Evolutionary conservation across 345 rosid species (phyloP), one percentile per base, ranked within the genome.

Genomic region (Salix exigua): DNA sequence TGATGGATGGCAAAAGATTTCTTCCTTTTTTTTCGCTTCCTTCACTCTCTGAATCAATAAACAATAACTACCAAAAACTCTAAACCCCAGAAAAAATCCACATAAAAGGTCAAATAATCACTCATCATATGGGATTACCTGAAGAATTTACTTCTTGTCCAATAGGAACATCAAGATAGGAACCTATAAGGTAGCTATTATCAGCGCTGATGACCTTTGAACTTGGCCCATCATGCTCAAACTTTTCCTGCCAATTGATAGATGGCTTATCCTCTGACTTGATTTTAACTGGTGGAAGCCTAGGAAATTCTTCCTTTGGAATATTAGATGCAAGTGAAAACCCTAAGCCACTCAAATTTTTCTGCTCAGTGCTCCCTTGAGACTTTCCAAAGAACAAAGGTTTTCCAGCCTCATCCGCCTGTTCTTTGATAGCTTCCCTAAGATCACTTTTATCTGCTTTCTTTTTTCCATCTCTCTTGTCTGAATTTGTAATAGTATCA

Each of bases 221-320:
- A 7, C 89, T 87, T 70, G 87, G 74, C 66, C 87, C 88, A 88
- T 91, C 94, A 60, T 72, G 91, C 71, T 92, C 98, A 83, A 86
- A 89, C 62, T 91, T 94, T 80, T 92, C 99, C 85, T 91, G 96
- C 92, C 98, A 96, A 82, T 85, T 89, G 74, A 88, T 77, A 71
- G 88, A 73, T n/a, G 90, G 78, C 73, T 90, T 94, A 77, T 96
- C 97, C 79, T 91, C 99, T 10, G 97, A 94, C 83, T 94, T 96
- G 66, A 96, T 94, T 83, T 88, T 96, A 78, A 96, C 99, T 3
- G 98, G 99, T 73, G 99, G 95, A 81, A 96, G 88, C 86, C 97
- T 87, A 63, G 99, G 99, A 50, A 86, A 86, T 80, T 94, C 98
- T 83, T 96, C 97, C 85, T 86, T 94, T 38, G 89, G 77, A 75